Evolutionary conservation across 2,329 filamentous ascomycete species (phyloP).

Genomic region (Pestalotiopsis sp.): DNA sequence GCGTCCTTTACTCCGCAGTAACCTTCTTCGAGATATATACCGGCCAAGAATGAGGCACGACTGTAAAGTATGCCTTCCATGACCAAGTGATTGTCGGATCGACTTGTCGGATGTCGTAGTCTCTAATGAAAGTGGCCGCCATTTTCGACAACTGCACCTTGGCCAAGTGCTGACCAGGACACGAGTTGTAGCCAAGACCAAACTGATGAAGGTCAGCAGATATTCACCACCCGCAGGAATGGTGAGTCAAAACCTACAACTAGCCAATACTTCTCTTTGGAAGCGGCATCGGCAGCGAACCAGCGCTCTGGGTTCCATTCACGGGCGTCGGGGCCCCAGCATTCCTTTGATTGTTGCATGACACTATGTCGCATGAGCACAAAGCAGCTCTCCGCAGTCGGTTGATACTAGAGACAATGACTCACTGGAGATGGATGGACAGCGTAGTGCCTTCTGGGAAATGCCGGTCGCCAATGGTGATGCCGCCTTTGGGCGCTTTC

Average conservation of each 20-base stretch:
- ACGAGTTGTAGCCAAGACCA: slow-evolving; percentile 5
- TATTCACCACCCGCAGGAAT: no score
- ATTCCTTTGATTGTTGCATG: slow-evolving; percentile 6
- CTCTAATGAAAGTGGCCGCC: slow-evolving; percentile 1
- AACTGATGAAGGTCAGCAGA: background rate
- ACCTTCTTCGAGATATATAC: background rate
- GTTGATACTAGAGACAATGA: no score
- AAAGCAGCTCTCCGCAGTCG: background rate
- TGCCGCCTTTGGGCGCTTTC: slow-evolving; percentile 5
- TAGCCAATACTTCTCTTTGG: slow-evolving; percentile 9
- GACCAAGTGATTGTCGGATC: slow-evolving; percentile 5
- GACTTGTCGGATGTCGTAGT: slow-evolving; percentile 12
- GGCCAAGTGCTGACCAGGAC: slow-evolving; percentile 12
- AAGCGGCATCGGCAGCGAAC: background rate
- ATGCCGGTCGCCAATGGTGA: background rate
- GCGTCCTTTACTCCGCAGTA: background rate
- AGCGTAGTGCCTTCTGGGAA: slow-evolving; percentile 10
- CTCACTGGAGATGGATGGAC: slow-evolving; percentile 6
- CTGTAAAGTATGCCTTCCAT: slow-evolving; percentile 13
- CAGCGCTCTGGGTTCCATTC: slow-evolving; percentile 13
- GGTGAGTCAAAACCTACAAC: background rate
- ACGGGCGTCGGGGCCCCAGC: slow-evolving; percentile 7
- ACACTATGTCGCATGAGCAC: background rate
- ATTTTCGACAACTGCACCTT: slow-evolving; percentile 10
- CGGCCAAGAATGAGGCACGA: slow-evolving; percentile 12